Evolutionary conservation across 2,329 filamentous ascomycete genomes (phyloP).

Genomic region (Tolypocladium cylindrosporum): DNA sequence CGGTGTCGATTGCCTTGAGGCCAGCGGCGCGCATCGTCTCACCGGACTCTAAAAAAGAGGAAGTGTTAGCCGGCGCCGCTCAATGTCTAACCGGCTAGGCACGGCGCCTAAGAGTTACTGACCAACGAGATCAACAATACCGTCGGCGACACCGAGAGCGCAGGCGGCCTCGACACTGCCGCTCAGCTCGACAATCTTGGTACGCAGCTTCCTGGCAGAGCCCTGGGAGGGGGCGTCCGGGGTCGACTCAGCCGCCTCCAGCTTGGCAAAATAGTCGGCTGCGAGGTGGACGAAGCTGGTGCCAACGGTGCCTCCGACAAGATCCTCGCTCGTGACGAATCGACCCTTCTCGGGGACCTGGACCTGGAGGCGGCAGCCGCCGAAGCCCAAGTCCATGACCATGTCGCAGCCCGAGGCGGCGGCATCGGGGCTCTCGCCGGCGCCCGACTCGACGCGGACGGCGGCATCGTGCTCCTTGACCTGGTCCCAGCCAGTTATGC

Average conservation of each 20-base stretch:
- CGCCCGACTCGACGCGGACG: constrained; percentile 37
- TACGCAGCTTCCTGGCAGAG: constrained; percentile 50
- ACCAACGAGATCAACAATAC: constrained; percentile 96
- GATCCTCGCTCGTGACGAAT: constrained; percentile 59
- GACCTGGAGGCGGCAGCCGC: constrained; percentile 87
- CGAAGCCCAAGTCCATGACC: constrained; percentile 84
- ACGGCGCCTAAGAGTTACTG: constrained; percentile 24
- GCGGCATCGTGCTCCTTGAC: constrained; percentile 79
- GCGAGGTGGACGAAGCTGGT: constrained; percentile 89
- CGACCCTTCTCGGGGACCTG: constrained; percentile 83
- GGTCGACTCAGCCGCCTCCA: constrained; percentile 48
- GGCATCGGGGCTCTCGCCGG: constrained; percentile 37
- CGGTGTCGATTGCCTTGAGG: constrained; percentile 87
- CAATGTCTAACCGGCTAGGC: not conserved
- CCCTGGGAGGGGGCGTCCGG: constrained; percentile 27
- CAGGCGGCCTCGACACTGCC: constrained; percentile 97
- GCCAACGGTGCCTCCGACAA: constrained; percentile 87
- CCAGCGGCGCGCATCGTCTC: constrained; percentile 97
- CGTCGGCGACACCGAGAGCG: constrained; percentile 88
- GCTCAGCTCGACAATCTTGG: constrained; percentile 87
- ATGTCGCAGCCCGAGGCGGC: constrained; percentile 62
- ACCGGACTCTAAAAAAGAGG: constrained; percentile 62
- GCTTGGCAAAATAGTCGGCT: constrained; percentile 68
- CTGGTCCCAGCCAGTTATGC: constrained; percentile 90
- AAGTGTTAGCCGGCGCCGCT: constrained; percentile 7